Conservation (phyloP, 768 basidiomycete species). For the Jaapia argillacea region DNA sequence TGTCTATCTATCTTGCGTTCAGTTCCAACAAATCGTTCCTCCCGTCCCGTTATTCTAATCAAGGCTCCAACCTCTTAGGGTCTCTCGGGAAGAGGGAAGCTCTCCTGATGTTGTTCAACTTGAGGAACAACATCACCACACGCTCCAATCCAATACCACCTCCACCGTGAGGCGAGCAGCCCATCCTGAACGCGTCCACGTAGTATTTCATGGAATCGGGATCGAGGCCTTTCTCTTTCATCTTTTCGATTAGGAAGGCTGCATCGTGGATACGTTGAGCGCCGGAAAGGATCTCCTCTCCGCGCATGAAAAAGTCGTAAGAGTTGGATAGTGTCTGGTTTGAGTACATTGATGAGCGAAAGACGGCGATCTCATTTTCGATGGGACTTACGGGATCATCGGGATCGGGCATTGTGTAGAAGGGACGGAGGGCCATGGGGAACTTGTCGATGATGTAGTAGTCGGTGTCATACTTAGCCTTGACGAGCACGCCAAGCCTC, state of each 20-base stretch:
- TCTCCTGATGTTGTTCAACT: slow-evolving; percentile 89
- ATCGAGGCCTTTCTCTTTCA: slow-evolving; percentile 82
- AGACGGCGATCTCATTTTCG: not conserved
- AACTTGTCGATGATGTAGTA: slow-evolving; percentile 99
- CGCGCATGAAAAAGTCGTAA: slow-evolving; percentile 99
- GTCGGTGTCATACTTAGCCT: slow-evolving; percentile 91
- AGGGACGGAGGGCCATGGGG: slow-evolving; percentile 89
- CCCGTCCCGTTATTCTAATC: too few species aligned
- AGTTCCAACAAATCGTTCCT: too few species aligned
- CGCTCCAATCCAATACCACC: slow-evolving; percentile 94
- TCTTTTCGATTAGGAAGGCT: slow-evolving; percentile 67
- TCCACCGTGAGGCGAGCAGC: slow-evolving; percentile 93
- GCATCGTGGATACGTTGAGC: slow-evolving; percentile 97
- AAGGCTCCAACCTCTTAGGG: slow-evolving; percentile 90
- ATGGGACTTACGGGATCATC: slow-evolving; percentile 59
- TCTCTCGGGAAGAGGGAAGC: slow-evolving; percentile 95
- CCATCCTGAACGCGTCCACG: slow-evolving; percentile 89
- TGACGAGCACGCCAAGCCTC: slow-evolving; percentile 81
- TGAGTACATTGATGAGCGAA: not conserved
- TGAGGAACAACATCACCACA: slow-evolving; percentile 95
- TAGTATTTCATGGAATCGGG: slow-evolving; percentile 89
- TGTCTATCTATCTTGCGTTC: too few species aligned
- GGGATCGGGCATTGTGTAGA: slow-evolving; percentile 99
- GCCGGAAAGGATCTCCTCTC: slow-evolving; percentile 96
- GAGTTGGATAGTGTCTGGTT: slow-evolving; percentile 85